Conservation (phyloP, 2,329 filamentous ascomycete species). For the Fusarium torreyae region DNA sequence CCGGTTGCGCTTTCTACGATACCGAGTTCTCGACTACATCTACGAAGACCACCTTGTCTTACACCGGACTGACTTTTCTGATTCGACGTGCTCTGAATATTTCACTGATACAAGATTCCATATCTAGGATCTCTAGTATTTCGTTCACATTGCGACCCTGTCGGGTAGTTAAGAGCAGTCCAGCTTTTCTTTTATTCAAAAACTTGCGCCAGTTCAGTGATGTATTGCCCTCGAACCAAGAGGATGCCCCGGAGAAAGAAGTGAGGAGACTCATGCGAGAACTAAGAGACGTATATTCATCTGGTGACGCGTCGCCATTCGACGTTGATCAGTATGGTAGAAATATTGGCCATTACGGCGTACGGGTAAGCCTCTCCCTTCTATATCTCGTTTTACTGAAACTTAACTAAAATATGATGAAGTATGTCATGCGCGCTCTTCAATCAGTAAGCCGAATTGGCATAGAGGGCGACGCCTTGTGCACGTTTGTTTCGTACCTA, state of each 20-base stretch:
- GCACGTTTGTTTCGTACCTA: background rate
- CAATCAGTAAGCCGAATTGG: too few relatives aligned
- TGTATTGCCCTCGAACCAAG: too few relatives aligned
- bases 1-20: background rate
- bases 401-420: too few relatives aligned
- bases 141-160: background rate
- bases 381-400: background rate
- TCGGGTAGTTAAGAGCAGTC: background rate
- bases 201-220: too few relatives aligned
- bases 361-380: background rate
- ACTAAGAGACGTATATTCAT: background rate
- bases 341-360: background rate
- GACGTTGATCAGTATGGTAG: background rate
- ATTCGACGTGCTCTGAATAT: rapidly evolving
- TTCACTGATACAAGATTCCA: rapidly evolving
- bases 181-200: too few relatives aligned
- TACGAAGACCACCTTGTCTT: background rate
- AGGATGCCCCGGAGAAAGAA: too few relatives aligned
- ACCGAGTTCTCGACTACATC: background rate
- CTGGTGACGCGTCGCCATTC: background rate
- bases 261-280: background rate
- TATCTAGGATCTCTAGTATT: background rate
- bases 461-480: rapidly evolving
- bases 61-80: background rate
- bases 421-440: rapidly evolving